Conservation (phyloP, 768 basidiomycete species). For the Dioszegia hungarica region DNA sequence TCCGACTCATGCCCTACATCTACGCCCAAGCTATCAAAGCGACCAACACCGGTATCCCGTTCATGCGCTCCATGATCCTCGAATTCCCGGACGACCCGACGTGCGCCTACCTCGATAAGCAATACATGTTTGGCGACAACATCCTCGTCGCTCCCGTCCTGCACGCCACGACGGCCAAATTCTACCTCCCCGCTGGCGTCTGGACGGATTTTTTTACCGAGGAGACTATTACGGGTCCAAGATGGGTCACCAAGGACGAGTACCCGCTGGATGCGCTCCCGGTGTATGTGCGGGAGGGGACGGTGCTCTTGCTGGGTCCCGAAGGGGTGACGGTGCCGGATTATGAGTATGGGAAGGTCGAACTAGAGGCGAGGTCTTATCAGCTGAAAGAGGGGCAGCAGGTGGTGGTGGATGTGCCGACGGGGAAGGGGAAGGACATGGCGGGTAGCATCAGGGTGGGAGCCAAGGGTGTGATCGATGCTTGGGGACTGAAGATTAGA, state of each 20-base stretch:
- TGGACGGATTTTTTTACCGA: conserved; percentile 55
- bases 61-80: conserved; percentile 47
- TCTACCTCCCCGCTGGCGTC: conserved; percentile 44
- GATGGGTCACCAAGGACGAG: conserved; percentile 59
- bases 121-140: conserved; percentile 48
- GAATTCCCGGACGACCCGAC: conserved; percentile 48
- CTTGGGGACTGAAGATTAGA: no score
- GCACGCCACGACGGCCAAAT: conserved; percentile 32
- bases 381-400: conserved; percentile 52
- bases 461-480: no score
- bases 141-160: conserved; percentile 48
- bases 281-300: conserved; percentile 62
- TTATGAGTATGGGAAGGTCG: conserved; percentile 56
- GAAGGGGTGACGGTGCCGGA: conserved; percentile 57
- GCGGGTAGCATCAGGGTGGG: no score
- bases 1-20: conserved; percentile 71
- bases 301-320: conserved; percentile 61
- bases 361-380: conserved; percentile 51
- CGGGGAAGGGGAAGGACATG: no score
- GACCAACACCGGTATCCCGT: conserved; percentile 39
- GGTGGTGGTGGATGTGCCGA: no score
- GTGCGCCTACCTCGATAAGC: conserved; percentile 42
- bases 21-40: conserved; percentile 48
- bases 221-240: conserved; percentile 58
- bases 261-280: conserved; percentile 64